Base-by-base conservation (phyloP, 1,284 basidiomycete genomes). In the Anthracocystis panici-leucophaei region DNA sequence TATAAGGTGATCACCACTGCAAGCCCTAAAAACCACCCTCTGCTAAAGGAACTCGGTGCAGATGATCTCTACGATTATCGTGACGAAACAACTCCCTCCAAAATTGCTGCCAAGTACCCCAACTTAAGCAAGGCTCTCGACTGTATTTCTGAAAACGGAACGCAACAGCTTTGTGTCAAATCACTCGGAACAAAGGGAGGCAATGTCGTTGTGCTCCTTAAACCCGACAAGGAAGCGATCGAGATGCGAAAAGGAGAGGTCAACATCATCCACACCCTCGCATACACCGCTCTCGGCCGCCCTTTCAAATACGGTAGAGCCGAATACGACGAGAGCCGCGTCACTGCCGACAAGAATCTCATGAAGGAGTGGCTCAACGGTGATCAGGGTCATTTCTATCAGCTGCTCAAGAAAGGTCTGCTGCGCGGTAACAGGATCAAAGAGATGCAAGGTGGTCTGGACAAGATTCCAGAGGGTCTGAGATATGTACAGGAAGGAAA, bases 1-100 rank as follows among this genome's bases (percentile, higher is more conserved):
- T 90, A 89, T 86, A 88, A 81, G 25, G 87, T 88, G 53, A 81
- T 87, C 70, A 78, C 85, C n/a, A 87, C 87, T 12, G 86, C 87
- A 10, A 87, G 87, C 35, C 82, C 79, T 45, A 80, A 80, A 60
- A 82, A 84, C 69, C 76, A 80, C 41, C 68, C 62, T 2, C 66
- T 72, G n/a, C 64, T 84, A 53, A 77, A 75, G 57, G 55, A 61
- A 16, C 66, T 84, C 49, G 83, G 83, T 29, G 83, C 83, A 5
- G 45, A 69, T 40, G 83, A 82, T 48, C 42, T 68, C 50, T 79
- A 74, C 53, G 89, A 90, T 80, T 91, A 91, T 84, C 84, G 78
- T 29, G 87, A 87, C 62, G 70, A 75, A n/a, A 54, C 61, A 8
- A 73, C 75, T 2, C 80, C 83, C 1, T 66, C 78, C 25, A 78